These are phyloP conservation scores for Arthroderma sp. DNA, from an alignment of 2,329 filamentous ascomycete species.

Conservation along the genomic window DNA sequence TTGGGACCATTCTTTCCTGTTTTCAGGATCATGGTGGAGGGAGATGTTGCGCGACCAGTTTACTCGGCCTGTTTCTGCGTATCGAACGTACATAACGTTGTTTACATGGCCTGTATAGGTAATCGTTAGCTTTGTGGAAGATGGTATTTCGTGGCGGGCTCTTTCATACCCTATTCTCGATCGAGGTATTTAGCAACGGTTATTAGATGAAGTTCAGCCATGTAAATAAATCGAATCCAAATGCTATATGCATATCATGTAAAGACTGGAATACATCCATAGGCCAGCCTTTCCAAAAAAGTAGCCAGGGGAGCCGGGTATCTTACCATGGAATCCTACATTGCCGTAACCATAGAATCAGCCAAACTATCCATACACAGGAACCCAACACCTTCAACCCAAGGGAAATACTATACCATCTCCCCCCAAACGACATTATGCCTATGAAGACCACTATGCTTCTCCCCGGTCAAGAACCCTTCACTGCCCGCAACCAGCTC, in stretches of 20 bases:
- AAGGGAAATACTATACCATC: constrained; percentile 47
- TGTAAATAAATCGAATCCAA: not conserved
- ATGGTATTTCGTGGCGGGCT: not conserved
- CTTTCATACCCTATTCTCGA: not conserved
- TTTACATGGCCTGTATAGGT: constrained; percentile 59
- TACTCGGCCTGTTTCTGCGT: constrained; percentile 68
- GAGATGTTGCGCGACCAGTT: constrained; percentile 67
- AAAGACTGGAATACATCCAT: no score
- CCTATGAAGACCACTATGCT: constrained; percentile 50
- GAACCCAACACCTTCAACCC: not conserved
- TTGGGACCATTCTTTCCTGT: constrained; percentile 54
- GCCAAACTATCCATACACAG: not conserved
- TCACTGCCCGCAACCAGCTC: constrained; percentile 60
- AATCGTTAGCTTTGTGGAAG: not conserved
- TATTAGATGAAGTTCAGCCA: not conserved
- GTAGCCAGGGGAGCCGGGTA: not conserved
- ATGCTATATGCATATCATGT: not conserved
- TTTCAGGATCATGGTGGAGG: constrained; percentile 46
- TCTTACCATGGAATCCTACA: constrained; percentile 38
- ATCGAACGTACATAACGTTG: constrained; percentile 72
- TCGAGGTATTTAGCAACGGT: not conserved
- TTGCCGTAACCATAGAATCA: constrained; percentile 12
- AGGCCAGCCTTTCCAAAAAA: not conserved
- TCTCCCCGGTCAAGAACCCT: constrained; percentile 56
- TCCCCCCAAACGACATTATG: constrained; percentile 73